These are phyloP conservation scores for Talaromyces atroroseus DNA, from an alignment of 2,329 filamentous ascomycete species.

Conservation along the genomic window DNA sequence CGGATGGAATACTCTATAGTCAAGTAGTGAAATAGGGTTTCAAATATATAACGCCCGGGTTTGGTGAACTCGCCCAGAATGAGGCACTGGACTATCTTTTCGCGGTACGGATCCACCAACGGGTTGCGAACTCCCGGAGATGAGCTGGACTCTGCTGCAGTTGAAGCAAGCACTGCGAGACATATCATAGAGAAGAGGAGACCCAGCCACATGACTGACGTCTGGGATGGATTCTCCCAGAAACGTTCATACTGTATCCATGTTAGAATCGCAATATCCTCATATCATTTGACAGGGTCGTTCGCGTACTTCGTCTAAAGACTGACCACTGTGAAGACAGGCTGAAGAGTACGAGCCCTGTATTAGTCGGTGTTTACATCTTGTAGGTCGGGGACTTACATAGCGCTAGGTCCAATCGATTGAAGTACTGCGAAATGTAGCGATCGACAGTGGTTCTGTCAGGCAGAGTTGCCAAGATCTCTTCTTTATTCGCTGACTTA, in stretches of 20 bases:
- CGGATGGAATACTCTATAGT: conserved; percentile 49
- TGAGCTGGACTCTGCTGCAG: background rate
- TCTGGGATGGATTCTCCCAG: background rate
- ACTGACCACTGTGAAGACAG: background rate
- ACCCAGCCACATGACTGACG: background rate
- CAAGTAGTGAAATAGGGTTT: conserved; percentile 50
- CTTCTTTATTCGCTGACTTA: background rate
- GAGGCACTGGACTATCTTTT: conserved; percentile 46
- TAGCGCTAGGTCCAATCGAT: conserved; percentile 1
- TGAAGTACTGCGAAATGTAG: conserved; percentile 2
- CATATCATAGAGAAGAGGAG: conserved; percentile 3
- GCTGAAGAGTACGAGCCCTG: background rate
- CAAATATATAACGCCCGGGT: conserved; percentile 47
- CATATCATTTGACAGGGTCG: background rate
- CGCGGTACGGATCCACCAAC: conserved; percentile 8
- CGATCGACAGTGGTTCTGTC: background rate
- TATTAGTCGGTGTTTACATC: background rate
- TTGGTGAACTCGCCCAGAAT: conserved; percentile 49
- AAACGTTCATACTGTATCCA: background rate
- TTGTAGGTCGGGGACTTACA: background rate
- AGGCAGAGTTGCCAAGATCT: background rate
- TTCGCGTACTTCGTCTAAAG: background rate
- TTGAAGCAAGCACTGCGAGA: background rate
- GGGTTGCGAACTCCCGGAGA: background rate
- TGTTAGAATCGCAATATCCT: background rate